Base-by-base conservation (phyloP, 1,284 basidiomycete species). In the Cutaneotrichosporon sp. region DNA sequence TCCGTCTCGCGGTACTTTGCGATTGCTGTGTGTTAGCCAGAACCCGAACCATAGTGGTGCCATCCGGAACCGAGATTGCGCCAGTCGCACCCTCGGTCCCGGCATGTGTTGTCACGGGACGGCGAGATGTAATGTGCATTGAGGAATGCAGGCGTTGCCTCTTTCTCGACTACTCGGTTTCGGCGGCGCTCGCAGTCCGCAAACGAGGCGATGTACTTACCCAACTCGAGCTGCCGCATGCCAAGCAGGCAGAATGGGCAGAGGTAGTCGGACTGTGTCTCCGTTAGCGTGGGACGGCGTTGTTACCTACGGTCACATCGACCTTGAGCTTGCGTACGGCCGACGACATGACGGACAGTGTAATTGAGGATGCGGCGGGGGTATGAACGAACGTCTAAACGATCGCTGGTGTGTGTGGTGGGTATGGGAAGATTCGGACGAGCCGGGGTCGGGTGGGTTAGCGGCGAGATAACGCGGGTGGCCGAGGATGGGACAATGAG, bases 171-270 rank as follows among this genome's bases (percentile, higher is more conserved):
- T 10, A 30, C 26, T 30, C 26, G 26, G 26, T 30, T 10, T 30
- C 26, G 26, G 26, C 26, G 26, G n/a, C n/a, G n/a, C n/a, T n/a
- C n/a, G n/a, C n/a, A n/a, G n/a, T n/a, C n/a, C n/a, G n/a, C n/a
- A n/a, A n/a, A n/a, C n/a, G n/a, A n/a, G n/a, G n/a, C n/a, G n/a
- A n/a, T n/a, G n/a, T n/a, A 52, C 63, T 45, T 46, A 65, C 62
- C 66, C 51, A 55, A 47, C 39, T 60, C 54, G 41, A 72, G 61
- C 50, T 71, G 64, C 53, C 63, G 60, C 52, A 71, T 62, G 36
- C 69, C 70, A 10, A 73, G 59, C 12, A 67, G 59, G 54, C 70
- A 72, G 64, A 71, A 71, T 1, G 70, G 69, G 57, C 72, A 70
- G 49, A 65, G 59, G 30, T 63, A 52, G 54, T 70, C 69, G 34